phyloP scores from a whole-genome alignment of 208 protist genomes.

The Crithidia brevicula region DNA sequence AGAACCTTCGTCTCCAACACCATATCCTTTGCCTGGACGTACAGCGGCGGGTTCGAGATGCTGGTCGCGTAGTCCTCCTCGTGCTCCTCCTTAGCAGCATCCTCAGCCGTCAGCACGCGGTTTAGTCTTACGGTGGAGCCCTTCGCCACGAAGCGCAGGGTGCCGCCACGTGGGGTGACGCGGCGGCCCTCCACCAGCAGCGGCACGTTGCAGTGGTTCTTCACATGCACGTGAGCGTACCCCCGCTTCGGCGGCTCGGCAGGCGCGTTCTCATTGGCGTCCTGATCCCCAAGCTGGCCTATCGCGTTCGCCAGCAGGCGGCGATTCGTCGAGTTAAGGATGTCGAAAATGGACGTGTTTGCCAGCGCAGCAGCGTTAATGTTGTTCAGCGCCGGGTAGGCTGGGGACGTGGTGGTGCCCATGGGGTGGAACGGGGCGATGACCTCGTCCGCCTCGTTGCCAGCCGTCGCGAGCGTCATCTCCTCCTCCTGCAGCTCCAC shows the following conservation, averaged over 20 bases:
- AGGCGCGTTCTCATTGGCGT: not conserved
- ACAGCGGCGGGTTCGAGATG: slow-evolving; percentile 63
- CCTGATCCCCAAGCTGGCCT: not conserved
- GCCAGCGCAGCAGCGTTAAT: slow-evolving; percentile 2
- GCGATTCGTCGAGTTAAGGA: slow-evolving; percentile 27
- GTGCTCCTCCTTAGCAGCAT: slow-evolving; percentile 19
- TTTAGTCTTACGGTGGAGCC: slow-evolving; percentile 28
- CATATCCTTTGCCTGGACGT: slow-evolving; percentile 57
- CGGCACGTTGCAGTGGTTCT: slow-evolving; percentile 57
- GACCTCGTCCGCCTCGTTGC: not conserved
- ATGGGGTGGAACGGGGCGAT: slow-evolving; percentile 19
- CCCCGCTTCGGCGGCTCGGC: slow-evolving; percentile 18
- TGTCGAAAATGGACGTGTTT: slow-evolving; percentile 37
- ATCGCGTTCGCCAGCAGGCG: not conserved
- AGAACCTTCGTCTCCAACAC: slow-evolving; percentile 61
- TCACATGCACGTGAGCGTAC: slow-evolving; percentile 55
- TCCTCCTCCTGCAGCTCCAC: slow-evolving; percentile 29
- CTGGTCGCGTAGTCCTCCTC: slow-evolving; percentile 44
- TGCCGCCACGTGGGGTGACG: slow-evolving; percentile 47
- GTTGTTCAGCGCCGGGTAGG: slow-evolving; percentile 19
- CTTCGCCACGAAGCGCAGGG: slow-evolving; percentile 42
- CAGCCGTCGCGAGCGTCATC: not conserved
- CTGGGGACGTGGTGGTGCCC: slow-evolving; percentile 7
- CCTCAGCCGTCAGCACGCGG: slow-evolving; percentile 26
- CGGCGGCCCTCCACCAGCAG: slow-evolving; percentile 38